Percentiles rank a stretch among this genome's conserved stretches.
These are phyloP conservation scores for Sugiyamaella grinbergsii DNA, from an alignment of 1,139 yeast species.

Conservation along the genomic window DNA sequence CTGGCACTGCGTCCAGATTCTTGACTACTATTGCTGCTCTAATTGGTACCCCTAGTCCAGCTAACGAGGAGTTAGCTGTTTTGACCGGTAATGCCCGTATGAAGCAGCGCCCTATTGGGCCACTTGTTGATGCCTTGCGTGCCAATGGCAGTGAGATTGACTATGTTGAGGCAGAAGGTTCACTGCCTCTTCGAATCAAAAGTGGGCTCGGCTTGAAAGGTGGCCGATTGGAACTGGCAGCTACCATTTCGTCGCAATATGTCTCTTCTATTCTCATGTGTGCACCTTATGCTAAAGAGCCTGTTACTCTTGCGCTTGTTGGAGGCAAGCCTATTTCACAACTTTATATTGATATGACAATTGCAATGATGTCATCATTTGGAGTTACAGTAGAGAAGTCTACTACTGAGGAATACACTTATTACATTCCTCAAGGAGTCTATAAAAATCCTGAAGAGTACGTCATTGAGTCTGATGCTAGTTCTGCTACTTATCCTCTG, in stretches of 20 bases:
- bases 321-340: constrained; percentile 98
- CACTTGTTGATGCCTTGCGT: constrained; percentile 86
- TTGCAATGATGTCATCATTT: constrained; percentile 89
- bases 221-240: constrained; percentile 90
- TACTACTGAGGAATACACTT: constrained; percentile 72
- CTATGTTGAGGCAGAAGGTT: constrained; percentile 75
- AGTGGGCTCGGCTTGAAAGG: constrained; percentile 79
- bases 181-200: constrained; percentile 74
- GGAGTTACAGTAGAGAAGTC: constrained; percentile 81
- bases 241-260: constrained; percentile 95
- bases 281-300: constrained; percentile 91
- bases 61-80: constrained; percentile 52
- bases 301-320: constrained; percentile 82
- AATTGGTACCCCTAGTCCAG: constrained; percentile 50
- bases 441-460: constrained; percentile 82
- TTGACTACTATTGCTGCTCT: constrained; percentile 88
- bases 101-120: constrained; percentile 98
- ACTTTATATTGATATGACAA: constrained; percentile 95
- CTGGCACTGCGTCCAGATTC: constrained; percentile 97
- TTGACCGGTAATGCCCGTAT: constrained; percentile 94
- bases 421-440: constrained; percentile 82
- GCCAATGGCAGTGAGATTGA: constrained; percentile 75
- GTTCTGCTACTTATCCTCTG: constrained; percentile 95
- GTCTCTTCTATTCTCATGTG: constrained; percentile 96
- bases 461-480: constrained; percentile 96